Percentiles rank a stretch among this genome's conserved stretches.
phyloP scores from a whole-genome alignment of 1,284 basidiomycete genomes.

The Cutaneotrichosporon cavernicola region DNA sequence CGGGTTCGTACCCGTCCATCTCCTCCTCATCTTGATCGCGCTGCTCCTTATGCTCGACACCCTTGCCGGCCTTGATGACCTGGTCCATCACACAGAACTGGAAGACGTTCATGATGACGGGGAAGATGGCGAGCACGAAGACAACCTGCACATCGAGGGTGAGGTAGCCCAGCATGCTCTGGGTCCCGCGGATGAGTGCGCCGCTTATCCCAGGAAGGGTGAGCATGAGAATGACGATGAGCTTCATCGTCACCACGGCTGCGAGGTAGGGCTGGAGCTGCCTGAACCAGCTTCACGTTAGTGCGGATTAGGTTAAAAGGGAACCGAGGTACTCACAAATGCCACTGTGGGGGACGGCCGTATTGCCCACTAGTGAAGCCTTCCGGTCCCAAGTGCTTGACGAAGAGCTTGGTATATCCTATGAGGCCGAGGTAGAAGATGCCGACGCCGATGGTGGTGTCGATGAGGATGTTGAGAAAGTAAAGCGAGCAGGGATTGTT shows the following conservation, averaged over 20 bases:
- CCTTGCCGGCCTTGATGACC: constrained; percentile 47
- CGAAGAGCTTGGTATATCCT: constrained; percentile 65
- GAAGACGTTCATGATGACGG: constrained; percentile 85
- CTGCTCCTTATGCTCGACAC: constrained; percentile 13
- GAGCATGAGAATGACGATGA: constrained; percentile 70
- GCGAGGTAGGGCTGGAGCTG: constrained; percentile 85
- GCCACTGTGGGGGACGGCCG: constrained; percentile 65
- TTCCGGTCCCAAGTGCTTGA: constrained; percentile 64
- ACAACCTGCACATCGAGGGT: constrained; percentile 70
- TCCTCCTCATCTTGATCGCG: constrained; percentile 20
- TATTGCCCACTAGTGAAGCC: constrained; percentile 87
- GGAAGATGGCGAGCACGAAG: constrained; percentile 89
- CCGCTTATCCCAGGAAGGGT: constrained; percentile 63
- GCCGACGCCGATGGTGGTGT: constrained; percentile 81
- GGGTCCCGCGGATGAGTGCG: constrained; percentile 69
- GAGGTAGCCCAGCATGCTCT: constrained; percentile 82
- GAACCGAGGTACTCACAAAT: constrained; percentile 33
- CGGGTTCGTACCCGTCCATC: constrained; percentile 21
- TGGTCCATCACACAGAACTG: constrained; percentile 60
- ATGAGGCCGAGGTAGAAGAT: constrained; percentile 80
- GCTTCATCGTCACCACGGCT: constrained; percentile 84
- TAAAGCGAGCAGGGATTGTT: constrained; percentile 86
- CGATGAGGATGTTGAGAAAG: constrained; percentile 90
- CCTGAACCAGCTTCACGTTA: constrained; percentile 63
- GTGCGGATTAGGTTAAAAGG: neutral